phyloP scores from a whole-genome alignment of 805 yeast species.

The Yarrowia sp. region DNA sequence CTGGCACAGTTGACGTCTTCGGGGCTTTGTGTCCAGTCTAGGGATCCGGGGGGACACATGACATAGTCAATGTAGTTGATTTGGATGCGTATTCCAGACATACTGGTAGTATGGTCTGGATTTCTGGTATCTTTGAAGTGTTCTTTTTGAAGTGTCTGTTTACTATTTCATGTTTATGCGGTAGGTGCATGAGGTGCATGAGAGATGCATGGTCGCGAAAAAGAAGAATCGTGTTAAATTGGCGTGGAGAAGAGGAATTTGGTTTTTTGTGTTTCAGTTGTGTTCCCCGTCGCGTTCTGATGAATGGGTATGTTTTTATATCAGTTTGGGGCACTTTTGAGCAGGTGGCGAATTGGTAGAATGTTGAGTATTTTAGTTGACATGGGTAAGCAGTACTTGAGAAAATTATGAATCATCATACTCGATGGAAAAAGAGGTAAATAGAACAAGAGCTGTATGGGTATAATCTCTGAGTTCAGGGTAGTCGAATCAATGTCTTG shows the following conservation, averaged over 20 bases:
- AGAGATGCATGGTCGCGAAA: neutral
- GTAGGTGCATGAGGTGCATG: neutral
- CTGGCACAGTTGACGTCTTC: neutral
- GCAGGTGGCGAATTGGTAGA: neutral
- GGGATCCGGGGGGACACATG: conserved; percentile 11
- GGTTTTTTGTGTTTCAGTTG: no score
- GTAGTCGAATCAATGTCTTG: no score
- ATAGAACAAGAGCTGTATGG: no score
- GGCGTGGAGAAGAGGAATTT: neutral
- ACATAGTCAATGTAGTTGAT: conserved; percentile 35
- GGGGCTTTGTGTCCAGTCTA: conserved; percentile 2
- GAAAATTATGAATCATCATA: no score
- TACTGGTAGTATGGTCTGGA: neutral
- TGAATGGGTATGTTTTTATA: neutral
- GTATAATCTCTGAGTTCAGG: no score
- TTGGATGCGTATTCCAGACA: conserved; percentile 27
- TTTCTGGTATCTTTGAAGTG: no score
- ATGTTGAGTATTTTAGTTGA: neutral
- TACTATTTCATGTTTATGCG: neutral
- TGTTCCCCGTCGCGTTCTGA: no score
- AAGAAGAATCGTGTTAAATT: neutral
- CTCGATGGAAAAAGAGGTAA: neutral
- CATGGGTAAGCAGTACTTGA: no score
- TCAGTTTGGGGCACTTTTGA: neutral
- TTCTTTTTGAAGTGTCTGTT: no score